These are phyloP conservation scores for Vaccinium vitisidaea DNA, from an alignment of 148 eudicot genomes.

Conservation along the genomic window DNA sequence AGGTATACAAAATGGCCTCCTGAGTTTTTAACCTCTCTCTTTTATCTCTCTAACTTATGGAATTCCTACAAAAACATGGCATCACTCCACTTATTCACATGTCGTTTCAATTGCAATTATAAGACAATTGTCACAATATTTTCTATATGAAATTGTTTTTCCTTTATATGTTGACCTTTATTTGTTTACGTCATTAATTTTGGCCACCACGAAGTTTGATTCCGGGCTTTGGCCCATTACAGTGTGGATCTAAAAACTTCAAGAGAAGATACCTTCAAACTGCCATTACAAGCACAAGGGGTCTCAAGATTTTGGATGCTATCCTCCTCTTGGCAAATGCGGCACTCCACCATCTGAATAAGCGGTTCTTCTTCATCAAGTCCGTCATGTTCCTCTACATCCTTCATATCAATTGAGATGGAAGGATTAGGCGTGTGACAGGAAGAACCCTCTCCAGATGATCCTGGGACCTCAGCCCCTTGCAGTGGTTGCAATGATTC, in stretches of 20 bases:
- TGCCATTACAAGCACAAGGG: slow-evolving; percentile 85
- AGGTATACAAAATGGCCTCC: no score
- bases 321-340: slow-evolving; percentile 94
- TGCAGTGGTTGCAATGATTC: slow-evolving; percentile 34
- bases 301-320: slow-evolving; percentile 63
- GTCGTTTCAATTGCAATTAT: no score
- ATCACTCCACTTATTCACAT: no score
- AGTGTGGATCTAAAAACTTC: neutral
- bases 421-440: slow-evolving; percentile 35
- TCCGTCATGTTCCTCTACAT: slow-evolving; percentile 30
- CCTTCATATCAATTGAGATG: slow-evolving; percentile 31
- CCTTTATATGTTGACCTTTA: no score
- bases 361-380: slow-evolving; percentile 67
- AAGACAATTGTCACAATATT: no score
- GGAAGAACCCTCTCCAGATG: slow-evolving; percentile 34
- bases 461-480: slow-evolving; percentile 38
- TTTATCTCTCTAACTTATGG: no score
- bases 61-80: no score
- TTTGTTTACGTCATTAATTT: no score
- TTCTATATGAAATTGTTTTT: no score
- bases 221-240: neutral
- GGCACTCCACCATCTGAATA: slow-evolving; percentile 64
- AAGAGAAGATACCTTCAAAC: slow-evolving; percentile 57
- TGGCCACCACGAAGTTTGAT: no score
- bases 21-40: no score